Evolutionary conservation across 2,329 filamentous ascomycete species (phyloP).

Genomic region (Nigrospora oryzae): DNA sequence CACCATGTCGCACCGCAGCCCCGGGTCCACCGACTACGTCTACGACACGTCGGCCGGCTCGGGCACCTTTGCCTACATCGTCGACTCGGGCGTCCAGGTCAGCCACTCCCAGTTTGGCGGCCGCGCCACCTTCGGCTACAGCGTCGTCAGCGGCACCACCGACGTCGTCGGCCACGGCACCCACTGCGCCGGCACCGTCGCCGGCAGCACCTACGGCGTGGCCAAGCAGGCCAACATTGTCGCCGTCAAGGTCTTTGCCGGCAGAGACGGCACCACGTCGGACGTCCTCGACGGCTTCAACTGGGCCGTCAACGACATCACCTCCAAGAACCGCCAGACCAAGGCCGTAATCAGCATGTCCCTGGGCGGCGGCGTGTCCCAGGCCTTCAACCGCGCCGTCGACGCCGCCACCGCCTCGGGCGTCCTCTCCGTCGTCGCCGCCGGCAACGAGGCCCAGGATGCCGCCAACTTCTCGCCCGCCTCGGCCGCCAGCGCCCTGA

Average conservation of each 20-base stretch:
- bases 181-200: conserved; percentile 36
- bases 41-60: conserved; percentile 32
- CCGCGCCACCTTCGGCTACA: conserved; percentile 25
- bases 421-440: conserved; percentile 45
- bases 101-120: conserved; percentile 33
- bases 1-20: conserved; percentile 30
- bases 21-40: conserved; percentile 25
- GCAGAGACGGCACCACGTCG: conserved; percentile 10
- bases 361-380: conserved; percentile 34
- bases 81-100: conserved; percentile 43
- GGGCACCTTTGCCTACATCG: conserved; percentile 39
- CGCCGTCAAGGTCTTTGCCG: conserved; percentile 35
- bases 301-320: conserved; percentile 38
- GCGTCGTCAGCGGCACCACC: conserved; percentile 17
- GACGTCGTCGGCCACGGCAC: conserved; percentile 36
- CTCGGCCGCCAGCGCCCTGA: conserved; percentile 38
- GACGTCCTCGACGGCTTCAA: conserved; percentile 17
- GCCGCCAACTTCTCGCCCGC: conserved; percentile 36
- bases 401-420: conserved; percentile 34
- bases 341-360: conserved; percentile 47
- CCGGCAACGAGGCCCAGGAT: conserved; percentile 40
- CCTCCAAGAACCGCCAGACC: conserved; percentile 25
- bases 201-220: conserved; percentile 32
- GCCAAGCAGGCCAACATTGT: conserved; percentile 30
- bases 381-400: conserved; percentile 42